These are phyloP conservation scores for Eragrostis tef DNA, from an alignment of 202 grass and related monocot species.

Conservation along the genomic window DNA sequence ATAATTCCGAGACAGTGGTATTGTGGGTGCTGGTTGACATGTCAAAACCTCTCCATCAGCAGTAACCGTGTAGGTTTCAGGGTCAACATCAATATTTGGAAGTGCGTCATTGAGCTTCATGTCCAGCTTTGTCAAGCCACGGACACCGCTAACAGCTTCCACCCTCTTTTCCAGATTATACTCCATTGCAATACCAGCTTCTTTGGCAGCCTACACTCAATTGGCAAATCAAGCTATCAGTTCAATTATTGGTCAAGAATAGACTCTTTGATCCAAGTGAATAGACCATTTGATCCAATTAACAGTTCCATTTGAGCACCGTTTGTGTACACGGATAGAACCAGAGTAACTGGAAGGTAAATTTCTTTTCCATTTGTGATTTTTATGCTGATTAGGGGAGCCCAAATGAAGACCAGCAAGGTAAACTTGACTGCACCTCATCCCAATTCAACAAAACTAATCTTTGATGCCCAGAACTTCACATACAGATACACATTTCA, in stretches of 20 bases:
- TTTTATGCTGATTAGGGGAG: too few relatives aligned
- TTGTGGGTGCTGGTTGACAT: conserved; percentile 58
- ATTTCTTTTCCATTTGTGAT: too few relatives aligned
- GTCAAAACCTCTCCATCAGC: conserved; percentile 74
- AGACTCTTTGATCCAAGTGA: background rate
- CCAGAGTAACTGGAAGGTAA: background rate
- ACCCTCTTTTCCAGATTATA: conserved; percentile 76
- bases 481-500: too few relatives aligned
- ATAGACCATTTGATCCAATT: too few relatives aligned
- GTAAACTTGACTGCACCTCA: too few relatives aligned
- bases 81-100: conserved; percentile 77
- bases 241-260: background rate
- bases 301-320: too few relatives aligned
- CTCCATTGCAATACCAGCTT: conserved; percentile 51
- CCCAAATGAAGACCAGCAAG: background rate
- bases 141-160: conserved; percentile 69
- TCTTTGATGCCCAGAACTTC: too few relatives aligned
- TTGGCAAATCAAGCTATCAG: conserved; percentile 25
- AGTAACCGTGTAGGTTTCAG: conserved; percentile 71
- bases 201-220: conserved; percentile 68
- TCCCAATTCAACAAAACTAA: too few relatives aligned
- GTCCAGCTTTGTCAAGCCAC: conserved; percentile 71
- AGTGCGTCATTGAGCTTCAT: conserved; percentile 91
- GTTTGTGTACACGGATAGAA: too few relatives aligned
- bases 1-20: conserved; percentile 88